Evolutionary conservation across 2,329 filamentous ascomycete species (phyloP), one percentile per base, ranked within the genome.

Genomic region (Ceratocystis diversiconidia): DNA sequence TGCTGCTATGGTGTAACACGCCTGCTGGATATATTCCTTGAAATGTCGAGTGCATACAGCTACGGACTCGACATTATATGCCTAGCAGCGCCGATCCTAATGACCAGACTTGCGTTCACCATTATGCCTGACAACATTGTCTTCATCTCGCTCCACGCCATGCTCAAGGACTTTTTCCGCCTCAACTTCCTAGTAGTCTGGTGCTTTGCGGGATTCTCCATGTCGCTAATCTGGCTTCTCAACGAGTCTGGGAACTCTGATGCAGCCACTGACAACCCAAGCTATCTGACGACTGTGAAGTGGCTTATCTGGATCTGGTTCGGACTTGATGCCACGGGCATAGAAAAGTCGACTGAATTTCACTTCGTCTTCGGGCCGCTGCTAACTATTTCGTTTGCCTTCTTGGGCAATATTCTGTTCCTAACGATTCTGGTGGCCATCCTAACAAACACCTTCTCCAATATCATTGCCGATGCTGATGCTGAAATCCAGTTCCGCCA

Each of bases 281-380:
- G 71, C 46, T 78, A 76, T 76, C 72, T 74, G 36, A 86, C 85
- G 0, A 86, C 89, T 62, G 81, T 81, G 41, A 89, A 89, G 73
- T 90, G 87, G 87, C 87, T 90, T 80, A 78, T 90, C 2, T 89
- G 85, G 84, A 87, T 90, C 70, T 90, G 87, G 87, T 90, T 90
- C 70, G 87, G 87, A 1, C 80, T 90, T 1, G 87, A 89, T 68
- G 87, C 79, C 25, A 80, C 79, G 3, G 79, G 79, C 10, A 80
- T 81, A 59, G 77, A 80, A 66, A 75, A 77, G 67, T 77, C 76
- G 1, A 75, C 75, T 7, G 80, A 84, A 59, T 86, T 89, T 73
- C 85, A 90, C 72, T 77, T 82, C 73, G 74, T 87, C 28, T 79
- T 89, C 2, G 87, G 87, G 0, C 87, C 87, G 0, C 77, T 82